Evolutionary conservation across 345 rosid species (phyloP), one percentile per base, ranked within the genome.

Genomic region (Linum tenue): DNA sequence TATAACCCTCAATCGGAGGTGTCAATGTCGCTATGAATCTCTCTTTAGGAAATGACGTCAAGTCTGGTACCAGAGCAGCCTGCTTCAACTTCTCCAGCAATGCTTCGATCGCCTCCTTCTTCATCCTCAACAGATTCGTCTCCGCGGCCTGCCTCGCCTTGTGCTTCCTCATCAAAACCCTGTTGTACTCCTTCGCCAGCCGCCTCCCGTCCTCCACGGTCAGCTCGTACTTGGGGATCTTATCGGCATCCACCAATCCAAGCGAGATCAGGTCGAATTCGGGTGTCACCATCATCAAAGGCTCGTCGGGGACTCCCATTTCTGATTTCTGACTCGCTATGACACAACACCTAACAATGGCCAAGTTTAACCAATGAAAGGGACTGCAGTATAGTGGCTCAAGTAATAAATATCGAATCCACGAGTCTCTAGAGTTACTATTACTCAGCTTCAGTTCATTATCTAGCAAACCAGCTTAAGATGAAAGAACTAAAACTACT

Each of bases 1-100:
- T 83, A 68, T 92, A 90, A 59, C 97, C 97, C 77, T 90, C 94
- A 75, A 90, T 92, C 3, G 98, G 97, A 2, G 97, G 97, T 15
- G 97, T 90, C 63, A 92, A 82, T 1, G 96, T 83, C 0, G 97
- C 92, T 96, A 88, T 85, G 62, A 83, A 85, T 67, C 96, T 77
- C 64, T 82, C 80, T 0, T 74, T 80, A 1, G 98, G 97, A 67
- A 87, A 87, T 0, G 95, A 92, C 8, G 89, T 69, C 73, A 79
- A 75, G 75, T 91, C 98, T 2, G 94, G 97, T 11, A 86, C 83
- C 78, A 90, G 69, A 0, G 97, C 97, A 0, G 90, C 88, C 72
- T 59, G 70, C 73, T 78, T 85, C 56, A 89, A 71, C 58, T 75
- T 62, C 44, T 85, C 92, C 1, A 96, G 92, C 86, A 92, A 80